These are phyloP conservation scores for Amauroascus verrucosus DNA, from an alignment of 2,329 filamentous ascomycete species.

Conservation along the genomic window DNA sequence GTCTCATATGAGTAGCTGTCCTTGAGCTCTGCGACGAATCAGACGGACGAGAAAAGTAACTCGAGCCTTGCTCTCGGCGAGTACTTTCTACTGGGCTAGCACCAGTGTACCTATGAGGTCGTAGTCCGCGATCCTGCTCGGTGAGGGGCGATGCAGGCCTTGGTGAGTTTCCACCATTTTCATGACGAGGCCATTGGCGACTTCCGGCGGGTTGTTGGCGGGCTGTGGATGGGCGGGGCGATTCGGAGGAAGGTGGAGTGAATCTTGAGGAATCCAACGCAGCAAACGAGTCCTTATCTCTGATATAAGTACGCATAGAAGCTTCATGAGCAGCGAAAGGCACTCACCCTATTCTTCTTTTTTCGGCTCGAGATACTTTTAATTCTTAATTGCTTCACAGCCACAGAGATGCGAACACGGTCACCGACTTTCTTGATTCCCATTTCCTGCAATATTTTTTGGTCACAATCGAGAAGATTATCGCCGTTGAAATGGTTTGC, in stretches of 20 bases:
- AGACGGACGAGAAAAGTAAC: constrained; percentile 45
- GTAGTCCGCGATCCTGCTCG: constrained; percentile 41
- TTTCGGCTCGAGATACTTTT: constrained; percentile 66
- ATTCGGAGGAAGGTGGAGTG: constrained; percentile 53
- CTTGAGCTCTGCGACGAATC: constrained; percentile 53
- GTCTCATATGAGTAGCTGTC: constrained; percentile 61
- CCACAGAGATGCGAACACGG: constrained; percentile 77
- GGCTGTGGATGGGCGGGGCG: constrained; percentile 53
- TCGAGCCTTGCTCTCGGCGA: constrained; percentile 41
- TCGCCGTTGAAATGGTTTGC: constrained; percentile 95
- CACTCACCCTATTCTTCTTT: constrained; percentile 71
- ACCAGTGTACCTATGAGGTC: constrained; percentile 51
- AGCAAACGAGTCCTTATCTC: constrained; percentile 67
- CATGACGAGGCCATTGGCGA: constrained; percentile 50
- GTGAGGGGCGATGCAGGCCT: constrained; percentile 61
- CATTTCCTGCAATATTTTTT: constrained; percentile 92
- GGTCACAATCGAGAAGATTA: constrained; percentile 93
- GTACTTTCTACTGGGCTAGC: constrained; percentile 47
- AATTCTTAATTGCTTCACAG: constrained; percentile 71
- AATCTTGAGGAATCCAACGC: constrained; percentile 58
- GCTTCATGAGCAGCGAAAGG: neutral
- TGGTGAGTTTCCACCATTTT: constrained; percentile 47
- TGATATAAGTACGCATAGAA: neutral
- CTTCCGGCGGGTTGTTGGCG: constrained; percentile 40
- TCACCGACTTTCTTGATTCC: constrained; percentile 97